Conservation (phyloP, 2,329 filamentous ascomycete genomes). For the Lasiodiplodia citricola region DNA sequence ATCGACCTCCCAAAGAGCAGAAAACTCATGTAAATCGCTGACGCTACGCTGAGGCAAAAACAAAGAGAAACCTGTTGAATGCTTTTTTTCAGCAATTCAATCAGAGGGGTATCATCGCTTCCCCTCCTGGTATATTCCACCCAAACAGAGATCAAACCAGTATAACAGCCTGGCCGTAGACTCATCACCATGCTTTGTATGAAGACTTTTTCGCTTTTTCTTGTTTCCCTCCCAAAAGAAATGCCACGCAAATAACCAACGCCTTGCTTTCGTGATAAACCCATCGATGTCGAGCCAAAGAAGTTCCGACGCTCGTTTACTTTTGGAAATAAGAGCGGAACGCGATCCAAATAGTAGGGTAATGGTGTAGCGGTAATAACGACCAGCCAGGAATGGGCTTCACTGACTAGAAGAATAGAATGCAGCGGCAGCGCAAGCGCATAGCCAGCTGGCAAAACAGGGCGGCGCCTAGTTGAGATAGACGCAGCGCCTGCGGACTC, state of each 20-base stretch:
- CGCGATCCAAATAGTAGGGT: neutral
- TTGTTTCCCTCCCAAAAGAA: neutral
- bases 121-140: neutral
- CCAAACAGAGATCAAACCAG: slow-evolving; percentile 1
- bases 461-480: slow-evolving; percentile 35
- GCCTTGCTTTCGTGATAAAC: slow-evolving; percentile 21
- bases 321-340: neutral
- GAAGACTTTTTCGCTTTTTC: slow-evolving; percentile 18
- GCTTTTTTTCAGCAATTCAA: neutral
- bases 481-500: slow-evolving; percentile 42
- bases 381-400: neutral
- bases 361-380: neutral
- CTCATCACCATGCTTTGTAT: neutral
- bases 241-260: slow-evolving; percentile 9
- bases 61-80: neutral
- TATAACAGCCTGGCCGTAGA: slow-evolving; percentile 8
- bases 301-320: slow-evolving; percentile 4
- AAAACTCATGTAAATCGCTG: neutral
- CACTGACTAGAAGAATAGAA: neutral
- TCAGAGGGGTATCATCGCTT: neutral
- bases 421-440: slow-evolving; percentile 10
- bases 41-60: neutral
- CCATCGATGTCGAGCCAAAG: slow-evolving; percentile 13
- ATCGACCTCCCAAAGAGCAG: neutral
- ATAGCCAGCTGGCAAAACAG: neutral